Evolutionary conservation across 1,284 basidiomycete genomes (phyloP).

Genomic region (Apiotrichum gamsii): DNA sequence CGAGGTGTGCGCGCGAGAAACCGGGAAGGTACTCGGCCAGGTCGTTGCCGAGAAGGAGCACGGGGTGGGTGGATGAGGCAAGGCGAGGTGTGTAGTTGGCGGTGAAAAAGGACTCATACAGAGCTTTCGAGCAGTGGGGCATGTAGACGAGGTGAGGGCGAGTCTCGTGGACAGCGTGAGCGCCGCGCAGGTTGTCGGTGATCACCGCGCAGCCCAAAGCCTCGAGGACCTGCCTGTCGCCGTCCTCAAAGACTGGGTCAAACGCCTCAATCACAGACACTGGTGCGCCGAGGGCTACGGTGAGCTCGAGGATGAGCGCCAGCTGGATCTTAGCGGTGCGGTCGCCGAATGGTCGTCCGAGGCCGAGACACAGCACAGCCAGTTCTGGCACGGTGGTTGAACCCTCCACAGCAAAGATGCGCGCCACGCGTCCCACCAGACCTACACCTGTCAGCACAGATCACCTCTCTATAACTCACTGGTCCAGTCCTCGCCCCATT

Average conservation of each 20-base stretch:
- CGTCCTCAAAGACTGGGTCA: conserved; percentile 39
- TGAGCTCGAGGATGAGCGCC: conserved; percentile 25
- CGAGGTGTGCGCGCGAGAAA: conserved; percentile 11
- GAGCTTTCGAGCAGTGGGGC: conserved; percentile 38
- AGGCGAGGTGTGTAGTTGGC: conserved; percentile 27
- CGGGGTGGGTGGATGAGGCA: conserved; percentile 5
- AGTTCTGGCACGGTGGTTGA: neutral
- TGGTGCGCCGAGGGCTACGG: conserved; percentile 7
- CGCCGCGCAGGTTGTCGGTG: conserved; percentile 34
- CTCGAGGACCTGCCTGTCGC: conserved; percentile 24
- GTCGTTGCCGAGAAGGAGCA: conserved; percentile 38
- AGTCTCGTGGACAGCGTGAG: conserved; percentile 15
- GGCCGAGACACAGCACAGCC: conserved; percentile 34
- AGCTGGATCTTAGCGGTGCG: conserved; percentile 44
- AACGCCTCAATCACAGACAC: conserved; percentile 22
- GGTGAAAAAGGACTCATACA: conserved; percentile 36
- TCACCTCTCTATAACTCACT: conserved; percentile 15
- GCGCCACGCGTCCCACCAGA: neutral
- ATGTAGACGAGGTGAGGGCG: conserved; percentile 34
- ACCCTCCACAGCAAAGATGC: neutral
- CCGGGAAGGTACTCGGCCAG: conserved; percentile 37
- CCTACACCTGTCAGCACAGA: conserved; percentile 1
- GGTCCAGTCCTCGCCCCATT: conserved; percentile 33
- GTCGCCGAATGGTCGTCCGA: conserved; percentile 35
- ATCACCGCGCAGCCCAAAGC: conserved; percentile 18